Evolutionary conservation across 495 filamentous ascomycete genomes (phyloP), one percentile per base, ranked within the genome.

Genomic region (Penicillium lividum): DNA sequence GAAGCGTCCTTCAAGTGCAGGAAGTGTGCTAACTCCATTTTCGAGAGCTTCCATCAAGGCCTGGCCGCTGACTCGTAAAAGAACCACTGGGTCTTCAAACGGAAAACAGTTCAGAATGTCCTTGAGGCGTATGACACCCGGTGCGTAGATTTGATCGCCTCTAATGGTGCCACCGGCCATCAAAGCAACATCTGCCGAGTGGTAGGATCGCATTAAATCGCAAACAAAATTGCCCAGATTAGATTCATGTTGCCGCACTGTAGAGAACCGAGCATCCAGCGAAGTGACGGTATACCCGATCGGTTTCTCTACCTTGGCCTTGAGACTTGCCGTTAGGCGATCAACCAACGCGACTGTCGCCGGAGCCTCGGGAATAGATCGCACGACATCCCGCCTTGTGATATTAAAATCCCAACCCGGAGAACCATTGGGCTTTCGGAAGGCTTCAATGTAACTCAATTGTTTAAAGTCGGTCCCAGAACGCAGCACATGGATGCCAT

Each of bases 381-480:
- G 82, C 11, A 87, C 80, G 38, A 92, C 74, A 59, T 97, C 91
- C 51, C 88, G 78, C 13, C 92, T 82, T 51, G 77, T 75, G 57
- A 97, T 93, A 58, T 86, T 84, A 60, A 95, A 86, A 57, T 92
- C 81, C 92, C 91, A 97, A 0, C 76, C 78, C 5, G 59, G 31
- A 0, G 18, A 9, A 5, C 67, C 71, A 9, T 80, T 73, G 1
- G 59, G 18, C 54, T 76, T 82, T 44, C 83, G 80, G 33, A 84
- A 84, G 1, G 83, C 86, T 67, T 96, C 91, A 55, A 97, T 81
- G 66, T 96, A 96, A 62, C 88, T 92, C 4, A 96, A 71, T 60
- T 97, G 90, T 73, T 91, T 93, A 72, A 96, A 97, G 68, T 97
- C 92, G 22, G 84, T 89, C 0, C 92, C 91, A 0, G 90, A 93